Evolutionary conservation across 1,139 yeast genomes (phyloP), one percentile per base, ranked within the genome.

Genomic region (Diutina ranongensis): DNA sequence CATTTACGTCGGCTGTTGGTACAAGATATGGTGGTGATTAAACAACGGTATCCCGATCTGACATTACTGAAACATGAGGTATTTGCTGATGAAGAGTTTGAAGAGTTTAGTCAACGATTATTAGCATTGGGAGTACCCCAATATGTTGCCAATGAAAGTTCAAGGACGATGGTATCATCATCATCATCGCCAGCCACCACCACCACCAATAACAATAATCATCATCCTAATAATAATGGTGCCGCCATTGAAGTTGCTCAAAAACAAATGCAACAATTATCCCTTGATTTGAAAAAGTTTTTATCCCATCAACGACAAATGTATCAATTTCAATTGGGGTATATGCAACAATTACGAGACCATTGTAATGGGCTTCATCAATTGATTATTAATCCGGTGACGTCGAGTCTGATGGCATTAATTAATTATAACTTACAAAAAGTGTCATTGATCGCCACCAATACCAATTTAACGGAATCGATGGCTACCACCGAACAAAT

Each of bases 1-100:
- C 49, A 53, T 50, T 53, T 65, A 28, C 51, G 69, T 46, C 51
- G 57, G 35, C 53, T 57, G 33, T 51, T 65, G 34, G 54, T 62
- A 31, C 71, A 65, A 52, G 71, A 65, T 49, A 64, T 65, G 70
- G 63, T 60, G 3, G 46, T 61, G 1, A 47, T 65, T 2, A 55
- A 55, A 45, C 50, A 48, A 33, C 47, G 50, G 34, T 62, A 58
- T 48, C 68, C 69, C 3, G 46, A 52, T 5, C 61, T 58, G 48
- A 58, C 62, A 4, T 50, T 65, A 13, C 56, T 58, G 20, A 50
- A 51, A 32, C 66, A 64, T 47, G 62, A 63, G 4, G 52, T 64
- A 4, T 65, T 65, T 51, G 59, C 54, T 44, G 51, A 57, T 13
- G 49, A 50, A 2, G 45, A 52, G 8, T 64, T 64, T 47, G 49